phyloP scores from a whole-genome alignment of 2,329 filamentous ascomycete species.

The Ustulina deusta region DNA sequence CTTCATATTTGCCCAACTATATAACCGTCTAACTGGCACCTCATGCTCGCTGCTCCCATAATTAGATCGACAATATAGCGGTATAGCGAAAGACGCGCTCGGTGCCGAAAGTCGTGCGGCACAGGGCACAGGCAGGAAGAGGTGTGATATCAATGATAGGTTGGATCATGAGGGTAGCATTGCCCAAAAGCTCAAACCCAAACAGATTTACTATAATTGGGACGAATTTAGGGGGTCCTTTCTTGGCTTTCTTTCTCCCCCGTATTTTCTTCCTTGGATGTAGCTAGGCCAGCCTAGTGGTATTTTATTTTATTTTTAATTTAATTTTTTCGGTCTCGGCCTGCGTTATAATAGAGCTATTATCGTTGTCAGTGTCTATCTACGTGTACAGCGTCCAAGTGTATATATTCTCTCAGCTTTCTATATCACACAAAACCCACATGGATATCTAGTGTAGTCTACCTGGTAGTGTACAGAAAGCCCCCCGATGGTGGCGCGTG shows the following conservation, averaged over 20 bases:
- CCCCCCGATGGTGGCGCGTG: constrained; percentile 25
- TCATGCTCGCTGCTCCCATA: constrained; percentile 16
- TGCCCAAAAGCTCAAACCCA: constrained; percentile 1
- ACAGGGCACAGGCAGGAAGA: constrained; percentile 10
- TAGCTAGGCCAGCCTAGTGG: not conserved
- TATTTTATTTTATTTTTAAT: not conserved
- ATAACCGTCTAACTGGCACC: constrained; percentile 1
- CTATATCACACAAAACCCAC: not conserved
- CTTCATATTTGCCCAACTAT: constrained; percentile 7
- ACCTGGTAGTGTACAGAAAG: too few species aligned
- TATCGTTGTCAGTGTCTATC: constrained; percentile 15
- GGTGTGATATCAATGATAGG: constrained; percentile 23
- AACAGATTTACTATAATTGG: constrained; percentile 29
- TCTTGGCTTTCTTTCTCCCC: not conserved
- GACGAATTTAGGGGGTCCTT: constrained; percentile 16
- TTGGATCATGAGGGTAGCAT: constrained; percentile 36
- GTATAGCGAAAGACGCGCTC: constrained; percentile 28
- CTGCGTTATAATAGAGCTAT: constrained; percentile 26
- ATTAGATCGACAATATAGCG: constrained; percentile 31
- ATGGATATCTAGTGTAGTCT: not conserved
- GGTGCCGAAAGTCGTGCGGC: constrained; percentile 34
- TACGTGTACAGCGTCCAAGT: not conserved
- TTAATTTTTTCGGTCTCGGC: not conserved
- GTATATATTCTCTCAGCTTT: constrained; percentile 9
- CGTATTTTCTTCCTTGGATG: too few species aligned